A percentile compares a stretch with the other conserved stretches of the same genome.
Conservation (phyloP, 208 protist genomes). For the Trichomonas gallinae region DNA sequence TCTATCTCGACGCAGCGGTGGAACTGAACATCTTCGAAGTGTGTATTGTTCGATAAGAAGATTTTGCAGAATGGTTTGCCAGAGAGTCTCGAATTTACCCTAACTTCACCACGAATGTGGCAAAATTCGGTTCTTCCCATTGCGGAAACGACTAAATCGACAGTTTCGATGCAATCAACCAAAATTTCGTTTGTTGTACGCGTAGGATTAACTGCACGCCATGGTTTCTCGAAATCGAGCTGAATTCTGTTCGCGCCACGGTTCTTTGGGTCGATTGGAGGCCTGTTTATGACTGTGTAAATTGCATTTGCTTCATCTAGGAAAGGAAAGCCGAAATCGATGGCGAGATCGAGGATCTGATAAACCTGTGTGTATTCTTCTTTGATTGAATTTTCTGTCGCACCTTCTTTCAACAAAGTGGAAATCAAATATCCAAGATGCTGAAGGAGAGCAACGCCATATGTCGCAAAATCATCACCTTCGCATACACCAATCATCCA, state of each 20-base stretch:
- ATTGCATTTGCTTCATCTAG: background rate
- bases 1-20: background rate
- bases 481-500: conserved; percentile 6
- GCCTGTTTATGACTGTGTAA: background rate
- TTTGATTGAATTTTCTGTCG: background rate
- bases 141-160: background rate
- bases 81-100: background rate
- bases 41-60: background rate
- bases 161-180: background rate
- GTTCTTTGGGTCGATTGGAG: background rate
- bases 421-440: background rate
- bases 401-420: background rate
- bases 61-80: background rate
- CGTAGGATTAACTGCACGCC: background rate
- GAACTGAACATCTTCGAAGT: background rate
- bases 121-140: background rate
- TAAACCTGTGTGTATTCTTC: background rate
- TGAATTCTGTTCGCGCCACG: background rate
- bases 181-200: background rate
- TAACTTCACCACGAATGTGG: background rate
- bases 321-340: conserved; percentile 9
- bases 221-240: background rate
- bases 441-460: background rate
- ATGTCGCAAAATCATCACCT: background rate
- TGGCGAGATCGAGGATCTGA: background rate